These are phyloP conservation scores for Candida xiaguanensis DNA, from an alignment of 805 yeast genomes.

Conservation along the genomic window DNA sequence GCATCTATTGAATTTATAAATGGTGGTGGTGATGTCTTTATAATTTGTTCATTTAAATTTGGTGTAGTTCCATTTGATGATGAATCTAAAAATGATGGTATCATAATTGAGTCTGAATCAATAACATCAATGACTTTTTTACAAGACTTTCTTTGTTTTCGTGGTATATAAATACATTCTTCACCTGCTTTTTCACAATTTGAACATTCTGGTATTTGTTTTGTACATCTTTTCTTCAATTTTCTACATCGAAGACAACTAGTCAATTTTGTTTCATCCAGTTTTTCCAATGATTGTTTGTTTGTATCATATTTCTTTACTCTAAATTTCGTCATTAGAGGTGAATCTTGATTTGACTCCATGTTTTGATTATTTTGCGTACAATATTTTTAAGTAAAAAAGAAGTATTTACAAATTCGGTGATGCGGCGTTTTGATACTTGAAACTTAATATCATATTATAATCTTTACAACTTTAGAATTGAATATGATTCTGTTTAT, in stretches of 20 bases:
- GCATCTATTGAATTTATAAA: constrained; percentile 25
- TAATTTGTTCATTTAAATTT: background rate
- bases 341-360: background rate
- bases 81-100: background rate
- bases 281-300: background rate
- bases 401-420: too few relatives aligned
- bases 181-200: constrained; percentile 39
- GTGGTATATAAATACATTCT: constrained; percentile 22
- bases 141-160: constrained; percentile 8
- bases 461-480: too few relatives aligned
- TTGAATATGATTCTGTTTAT: too few relatives aligned
- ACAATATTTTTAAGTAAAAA: too few relatives aligned
- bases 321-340: constrained; percentile 8
- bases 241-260: constrained; percentile 45
- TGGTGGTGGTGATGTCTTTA: constrained; percentile 14
- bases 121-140: background rate
- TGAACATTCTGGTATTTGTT: constrained; percentile 39
- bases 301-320: constrained; percentile 2
- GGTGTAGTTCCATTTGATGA: background rate
- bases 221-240: constrained; percentile 48
- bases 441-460: too few relatives aligned
- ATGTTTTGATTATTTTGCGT: too few relatives aligned
- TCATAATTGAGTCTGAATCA: too few relatives aligned
- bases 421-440: too few relatives aligned
- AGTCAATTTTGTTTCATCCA: constrained; percentile 5